Conservation (phyloP, 306 rosid species). For the Glycyrrhiza uralensis region DNA sequence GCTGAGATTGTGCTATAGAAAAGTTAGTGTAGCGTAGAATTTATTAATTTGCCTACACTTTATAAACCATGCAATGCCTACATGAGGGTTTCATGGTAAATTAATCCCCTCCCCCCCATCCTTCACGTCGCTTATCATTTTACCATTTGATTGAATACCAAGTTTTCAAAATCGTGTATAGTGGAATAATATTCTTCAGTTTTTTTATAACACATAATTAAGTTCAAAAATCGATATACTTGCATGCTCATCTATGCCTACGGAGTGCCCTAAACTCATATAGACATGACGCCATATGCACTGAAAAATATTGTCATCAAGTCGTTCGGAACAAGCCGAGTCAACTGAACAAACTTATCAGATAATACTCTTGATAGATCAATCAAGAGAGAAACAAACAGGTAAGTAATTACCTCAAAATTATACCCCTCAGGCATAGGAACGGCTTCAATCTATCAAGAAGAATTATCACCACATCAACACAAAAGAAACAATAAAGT, state of each 20-base stretch:
- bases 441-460: conserved; percentile 47
- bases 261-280: not conserved
- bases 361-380: not conserved
- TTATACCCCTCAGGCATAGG: conserved; percentile 45
- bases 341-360: not conserved
- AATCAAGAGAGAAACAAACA: conserved; percentile 4
- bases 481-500: not conserved
- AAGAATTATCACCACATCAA: conserved; percentile 19
- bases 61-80: too few relatives aligned
- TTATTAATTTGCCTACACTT: not conserved
- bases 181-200: not conserved
- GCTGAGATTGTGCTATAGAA: not conserved
- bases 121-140: not conserved
- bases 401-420: conserved; percentile 46
- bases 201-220: not conserved
- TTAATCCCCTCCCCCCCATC: too few relatives aligned
- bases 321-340: not conserved
- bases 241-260: not conserved
- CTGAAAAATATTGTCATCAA: not conserved
- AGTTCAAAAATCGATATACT: not conserved
- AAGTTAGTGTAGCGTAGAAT: not conserved
- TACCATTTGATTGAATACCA: not conserved
- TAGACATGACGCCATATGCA: not conserved
- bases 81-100: too few relatives aligned
- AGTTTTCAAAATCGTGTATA: not conserved